Base-by-base conservation (phyloP, 768 basidiomycete genomes). In the Amanita rubescens region DNA sequence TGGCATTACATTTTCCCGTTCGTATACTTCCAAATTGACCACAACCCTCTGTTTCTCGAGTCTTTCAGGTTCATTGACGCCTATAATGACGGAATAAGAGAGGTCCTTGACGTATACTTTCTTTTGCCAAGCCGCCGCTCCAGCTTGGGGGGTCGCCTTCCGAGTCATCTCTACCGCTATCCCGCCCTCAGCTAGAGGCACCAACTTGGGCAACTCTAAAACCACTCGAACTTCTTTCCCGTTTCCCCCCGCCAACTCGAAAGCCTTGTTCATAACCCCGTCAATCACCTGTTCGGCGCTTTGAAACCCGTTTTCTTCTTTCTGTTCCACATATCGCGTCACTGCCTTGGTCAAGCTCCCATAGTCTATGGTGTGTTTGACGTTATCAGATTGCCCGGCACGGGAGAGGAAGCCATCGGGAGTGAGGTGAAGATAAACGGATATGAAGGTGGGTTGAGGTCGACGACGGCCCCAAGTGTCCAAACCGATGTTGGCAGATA, bases 21-120 rank as follows among this genome's bases (percentile, higher is more conserved):
- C 20, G 8, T 15, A 35, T 48, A 41, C 53, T 37, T 39, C 57
- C 46, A 90, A 63, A 59, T 82, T 78, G 20, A 79, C 67, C 45
- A 82, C 61, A 22, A 90, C 77, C 24, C 77, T 68, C 63, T 90
- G 87, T 60, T 82, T 82, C 39, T 78, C 75, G 27, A 75, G 62
- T 30, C 87, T 72, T 59, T 90, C 87, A 6, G 81, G 83, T 0
- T 82, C 76, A 57, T 88, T 85, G 32, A 90, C 76, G 0, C 87
- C 89, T 44, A 91, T 81, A 49, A 90, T 67, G 8, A 82, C 75
- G 0, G 74, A 72, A 10, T 84, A 62, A 2, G 67, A 57, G 11
- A 90, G 60, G 45, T 78, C 69, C 30, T 66, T 67, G 33, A 89
- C 67, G 7, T 61, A 60, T n/a, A 75, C 70, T 45, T 66, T 68